Conservation (phyloP, 306 rosid genomes). For the Mimosa bimucronata region DNA sequence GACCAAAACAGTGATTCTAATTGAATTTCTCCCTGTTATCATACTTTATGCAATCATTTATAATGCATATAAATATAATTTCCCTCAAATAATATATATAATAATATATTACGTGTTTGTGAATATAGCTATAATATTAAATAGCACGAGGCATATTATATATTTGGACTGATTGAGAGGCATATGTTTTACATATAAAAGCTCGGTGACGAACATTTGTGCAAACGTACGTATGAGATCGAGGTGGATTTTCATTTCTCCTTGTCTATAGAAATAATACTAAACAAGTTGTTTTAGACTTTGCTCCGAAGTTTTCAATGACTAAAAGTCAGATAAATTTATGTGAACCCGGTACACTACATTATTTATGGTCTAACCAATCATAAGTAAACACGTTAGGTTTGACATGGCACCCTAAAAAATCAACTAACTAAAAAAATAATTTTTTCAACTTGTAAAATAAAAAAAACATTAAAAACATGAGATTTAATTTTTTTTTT, state of each 20-base stretch:
- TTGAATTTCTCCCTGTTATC: constrained; percentile 24
- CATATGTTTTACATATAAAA: background rate
- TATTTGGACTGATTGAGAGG: too few relatives aligned
- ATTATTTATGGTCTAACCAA: too few relatives aligned
- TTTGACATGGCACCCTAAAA: too few relatives aligned
- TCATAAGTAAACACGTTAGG: too few relatives aligned
- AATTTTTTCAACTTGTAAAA: too few relatives aligned
- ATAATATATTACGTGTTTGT: background rate
- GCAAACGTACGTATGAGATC: background rate
- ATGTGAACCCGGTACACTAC: too few relatives aligned
- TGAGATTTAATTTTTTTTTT: too few relatives aligned
- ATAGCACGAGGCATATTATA: background rate
- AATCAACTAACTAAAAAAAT: too few relatives aligned
- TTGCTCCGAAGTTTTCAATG: background rate
- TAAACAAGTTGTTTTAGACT: background rate
- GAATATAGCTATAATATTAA: background rate
- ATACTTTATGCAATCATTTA: background rate
- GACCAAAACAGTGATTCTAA: constrained; percentile 25
- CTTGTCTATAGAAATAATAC: background rate
- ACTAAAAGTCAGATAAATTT: too few relatives aligned
- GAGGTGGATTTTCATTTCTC: background rate
- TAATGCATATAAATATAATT: background rate
- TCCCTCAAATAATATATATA: background rate
- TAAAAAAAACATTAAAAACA: too few relatives aligned
- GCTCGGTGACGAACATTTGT: background rate